Conservation (phyloP, 768 basidiomycete species). For the Boletus reticuloceps region DNA sequence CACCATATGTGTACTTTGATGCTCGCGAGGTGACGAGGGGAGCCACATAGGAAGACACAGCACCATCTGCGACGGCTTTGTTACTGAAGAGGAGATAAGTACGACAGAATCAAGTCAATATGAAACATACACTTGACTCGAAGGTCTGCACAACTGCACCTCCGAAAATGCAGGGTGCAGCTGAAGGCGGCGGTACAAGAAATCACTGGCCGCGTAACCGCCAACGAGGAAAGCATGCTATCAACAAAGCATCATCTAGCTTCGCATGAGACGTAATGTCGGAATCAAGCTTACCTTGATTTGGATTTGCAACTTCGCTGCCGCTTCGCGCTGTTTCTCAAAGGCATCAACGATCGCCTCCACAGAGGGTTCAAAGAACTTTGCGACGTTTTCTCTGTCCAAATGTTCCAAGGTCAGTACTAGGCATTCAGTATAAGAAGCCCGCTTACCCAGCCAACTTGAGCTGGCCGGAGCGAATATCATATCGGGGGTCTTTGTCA, state of each 20-base stretch:
- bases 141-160: slow-evolving; percentile 43
- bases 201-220: slow-evolving; percentile 47
- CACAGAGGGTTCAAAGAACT: slow-evolving; percentile 43
- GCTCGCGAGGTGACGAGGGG: slow-evolving; percentile 44
- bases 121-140: slow-evolving; percentile 42
- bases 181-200: slow-evolving; percentile 41
- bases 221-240: slow-evolving; percentile 47
- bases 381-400: slow-evolving; percentile 32
- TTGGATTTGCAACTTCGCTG: slow-evolving; percentile 20
- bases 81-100: slow-evolving; percentile 24
- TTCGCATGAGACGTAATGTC: neutral
- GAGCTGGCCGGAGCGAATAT: slow-evolving; percentile 36
- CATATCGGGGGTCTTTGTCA: slow-evolving; percentile 32
- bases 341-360: slow-evolving; percentile 33
- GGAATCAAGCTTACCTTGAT: slow-evolving; percentile 16
- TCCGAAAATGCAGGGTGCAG: slow-evolving; percentile 31
- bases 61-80: slow-evolving; percentile 54
- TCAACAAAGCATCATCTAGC: neutral
- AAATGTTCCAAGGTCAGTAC: neutral
- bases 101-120: neutral
- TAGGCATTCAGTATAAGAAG: neutral
- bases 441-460: slow-evolving; percentile 34
- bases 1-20: slow-evolving; percentile 24
- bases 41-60: slow-evolving; percentile 11
- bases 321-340: slow-evolving; percentile 19